Evolutionary conservation across 441 rosid genomes (phyloP).

Genomic region (Euphorbia corollata): DNA sequence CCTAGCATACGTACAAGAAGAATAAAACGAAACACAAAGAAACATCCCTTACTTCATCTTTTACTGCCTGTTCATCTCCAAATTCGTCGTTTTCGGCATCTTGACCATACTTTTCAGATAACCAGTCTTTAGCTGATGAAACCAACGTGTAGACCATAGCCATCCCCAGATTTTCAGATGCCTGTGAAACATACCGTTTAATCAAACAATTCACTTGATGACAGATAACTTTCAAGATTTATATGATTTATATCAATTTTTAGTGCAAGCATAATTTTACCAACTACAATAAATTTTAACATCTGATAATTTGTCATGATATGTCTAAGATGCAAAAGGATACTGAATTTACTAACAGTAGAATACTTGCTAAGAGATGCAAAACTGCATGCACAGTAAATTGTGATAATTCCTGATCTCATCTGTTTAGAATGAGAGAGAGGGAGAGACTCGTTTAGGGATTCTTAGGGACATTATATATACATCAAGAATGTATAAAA

Average conservation of each 20-base stretch:
- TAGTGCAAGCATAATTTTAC: neutral
- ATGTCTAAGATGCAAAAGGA: neutral
- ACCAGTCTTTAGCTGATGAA: conserved; percentile 88
- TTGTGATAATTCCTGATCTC: neutral
- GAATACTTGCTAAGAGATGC: neutral
- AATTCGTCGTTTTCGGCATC: conserved; percentile 37
- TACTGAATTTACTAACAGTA: neutral
- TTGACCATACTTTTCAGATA: conserved; percentile 68
- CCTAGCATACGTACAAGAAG: neutral
- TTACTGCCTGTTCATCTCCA: conserved; percentile 54
- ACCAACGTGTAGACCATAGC: conserved; percentile 91
- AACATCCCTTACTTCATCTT: conserved; percentile 66
- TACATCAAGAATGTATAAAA: neutral
- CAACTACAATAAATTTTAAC: neutral
- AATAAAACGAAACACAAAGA: conserved; percentile 8
- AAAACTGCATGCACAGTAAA: neutral
- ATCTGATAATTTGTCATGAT: neutral
- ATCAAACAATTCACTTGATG: conserved; percentile 15
- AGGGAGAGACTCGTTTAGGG: neutral
- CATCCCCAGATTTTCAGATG: conserved; percentile 90
- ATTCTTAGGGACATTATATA: neutral
- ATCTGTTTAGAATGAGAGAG: neutral
- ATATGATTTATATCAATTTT: neutral
- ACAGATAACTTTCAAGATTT: neutral
- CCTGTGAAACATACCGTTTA: conserved; percentile 38